These are phyloP conservation scores for Ceratocystis cubensis DNA, from an alignment of 2,329 filamentous ascomycete genomes.

Conservation along the genomic window DNA sequence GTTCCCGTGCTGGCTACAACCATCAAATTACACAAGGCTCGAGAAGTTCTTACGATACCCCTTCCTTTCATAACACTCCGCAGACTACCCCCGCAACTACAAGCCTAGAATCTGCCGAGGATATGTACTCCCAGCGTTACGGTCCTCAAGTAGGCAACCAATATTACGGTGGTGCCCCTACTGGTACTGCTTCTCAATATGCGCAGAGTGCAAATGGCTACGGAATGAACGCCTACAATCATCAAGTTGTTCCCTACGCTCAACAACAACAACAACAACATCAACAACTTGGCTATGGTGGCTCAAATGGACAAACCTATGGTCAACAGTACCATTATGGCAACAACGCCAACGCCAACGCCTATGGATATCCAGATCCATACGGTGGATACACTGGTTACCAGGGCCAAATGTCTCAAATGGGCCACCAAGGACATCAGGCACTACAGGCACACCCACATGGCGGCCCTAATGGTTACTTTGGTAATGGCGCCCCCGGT, in stretches of 20 bases:
- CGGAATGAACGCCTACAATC: slow-evolving; percentile 15
- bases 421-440: slow-evolving; percentile 11
- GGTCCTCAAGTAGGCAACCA: slow-evolving; percentile 20
- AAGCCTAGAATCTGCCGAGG: slow-evolving; percentile 53
- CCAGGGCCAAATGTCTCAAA: slow-evolving; percentile 4
- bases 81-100: slow-evolving; percentile 40
- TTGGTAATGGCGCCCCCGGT: slow-evolving; percentile 25
- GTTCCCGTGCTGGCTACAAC: not conserved
- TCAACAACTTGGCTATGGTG: slow-evolving; percentile 11
- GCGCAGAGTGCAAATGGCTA: slow-evolving; percentile 31
- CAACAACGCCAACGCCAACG: slow-evolving; percentile 17
- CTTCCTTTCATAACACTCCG: slow-evolving; percentile 22
- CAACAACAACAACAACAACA: slow-evolving; percentile 13
- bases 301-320: not conserved
- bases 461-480: slow-evolving; percentile 25
- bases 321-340: slow-evolving; percentile 9
- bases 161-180: slow-evolving; percentile 19
- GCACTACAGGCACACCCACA: not conserved
- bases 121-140: slow-evolving; percentile 37
- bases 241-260: slow-evolving; percentile 37
- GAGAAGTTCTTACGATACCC: slow-evolving; percentile 12
- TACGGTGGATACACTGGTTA: not conserved
- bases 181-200: slow-evolving; percentile 24
- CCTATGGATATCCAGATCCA: slow-evolving; percentile 23
- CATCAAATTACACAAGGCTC: slow-evolving; percentile 6